These are phyloP conservation scores for Elsinoe batatas DNA, from an alignment of 2,329 filamentous ascomycete species.

Conservation along the genomic window DNA sequence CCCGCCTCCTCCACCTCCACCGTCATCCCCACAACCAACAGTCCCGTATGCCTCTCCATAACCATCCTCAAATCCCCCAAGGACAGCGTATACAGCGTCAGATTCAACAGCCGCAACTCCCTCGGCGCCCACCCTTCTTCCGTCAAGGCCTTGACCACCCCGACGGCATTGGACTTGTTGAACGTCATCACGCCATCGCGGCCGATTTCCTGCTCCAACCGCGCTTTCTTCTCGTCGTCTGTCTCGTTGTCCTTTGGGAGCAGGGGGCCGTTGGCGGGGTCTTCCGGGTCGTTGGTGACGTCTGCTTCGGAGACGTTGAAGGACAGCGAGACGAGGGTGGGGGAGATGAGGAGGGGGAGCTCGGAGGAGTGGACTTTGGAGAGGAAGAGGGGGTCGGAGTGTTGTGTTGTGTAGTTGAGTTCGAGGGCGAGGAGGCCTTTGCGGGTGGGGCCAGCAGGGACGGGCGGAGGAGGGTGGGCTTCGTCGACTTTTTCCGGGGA, in stretches of 20 bases:
- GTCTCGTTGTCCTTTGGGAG: slow-evolving; percentile 18
- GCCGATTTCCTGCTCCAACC: slow-evolving; percentile 22
- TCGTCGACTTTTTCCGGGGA: slow-evolving; percentile 13
- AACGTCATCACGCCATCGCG: slow-evolving; percentile 30
- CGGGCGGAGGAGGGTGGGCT: slow-evolving; percentile 4
- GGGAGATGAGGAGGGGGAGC: slow-evolving; percentile 28
- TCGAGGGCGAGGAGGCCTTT: slow-evolving; percentile 35
- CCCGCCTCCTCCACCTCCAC: slow-evolving; percentile 29
- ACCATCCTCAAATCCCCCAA: slow-evolving; percentile 27
- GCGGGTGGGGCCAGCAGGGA: slow-evolving; percentile 14
- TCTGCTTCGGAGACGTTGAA: slow-evolving; percentile 31
- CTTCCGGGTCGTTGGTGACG: slow-evolving; percentile 19
- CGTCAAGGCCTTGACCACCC: slow-evolving; percentile 27
- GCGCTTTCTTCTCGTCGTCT: slow-evolving; percentile 26
- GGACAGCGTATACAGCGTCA: slow-evolving; percentile 34
- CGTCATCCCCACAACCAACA: slow-evolving; percentile 32
- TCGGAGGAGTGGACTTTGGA: slow-evolving; percentile 31
- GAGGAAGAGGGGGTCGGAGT: slow-evolving; percentile 35
- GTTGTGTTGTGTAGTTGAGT: slow-evolving; percentile 38
- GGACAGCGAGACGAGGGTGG: slow-evolving; percentile 29
- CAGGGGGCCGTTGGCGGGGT: slow-evolving; percentile 12
- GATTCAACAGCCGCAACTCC: slow-evolving; percentile 30
- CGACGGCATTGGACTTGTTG: slow-evolving; percentile 23
- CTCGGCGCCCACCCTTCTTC: slow-evolving; percentile 26
- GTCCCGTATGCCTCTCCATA: slow-evolving; percentile 27